Base-by-base conservation (phyloP, 2,329 filamentous ascomycete species). In the Curvularia sp. region DNA sequence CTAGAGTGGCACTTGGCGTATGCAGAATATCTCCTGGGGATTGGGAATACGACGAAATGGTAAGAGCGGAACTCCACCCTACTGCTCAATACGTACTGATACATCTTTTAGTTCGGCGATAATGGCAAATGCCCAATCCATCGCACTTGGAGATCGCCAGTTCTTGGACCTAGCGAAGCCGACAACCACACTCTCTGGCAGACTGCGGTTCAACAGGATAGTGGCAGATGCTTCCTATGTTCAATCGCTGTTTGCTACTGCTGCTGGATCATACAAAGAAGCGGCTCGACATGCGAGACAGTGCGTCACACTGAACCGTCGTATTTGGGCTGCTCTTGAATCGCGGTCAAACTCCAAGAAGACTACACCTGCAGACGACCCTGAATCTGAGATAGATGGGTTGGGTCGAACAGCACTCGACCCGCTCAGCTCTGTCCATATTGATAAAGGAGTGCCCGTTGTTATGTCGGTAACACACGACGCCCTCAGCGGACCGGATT, bases 21-120 rank as follows among this genome's bases (percentile, higher is more conserved):
- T 60, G 88, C 90, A 0, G 91, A 96, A 73, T 92, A 93, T 73
- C 81, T 89, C 27, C 80, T 93, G 18, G 84, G 85, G 1, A 84
- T 88, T 12, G 89, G 89, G 9, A 86, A 87, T 49, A 78, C 85
- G 15, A 83, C 87, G 9, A 87, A 89, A 76, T 89, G 81, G 77
- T 79, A 71, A 66, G 66, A 27, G 19, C 3, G 23, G 13, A 7
- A 9, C 9, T 55, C 4, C 0, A 19, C n/a, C 30, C 3, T n/a
- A 15, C 32, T n/a, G 4, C 7, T 18, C 38, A n/a, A 12, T n/a
- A 15, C 13, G 21, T 23, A 38, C 65, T 74, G 53, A 74, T 55
- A 18, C 19, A 36, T 2, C 3, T 1, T 5, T 8, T 21, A 78
- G 76, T 59, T 59, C 65, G 49, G 64, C 61, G n/a, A 67, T 61